These are phyloP conservation scores for Sporisorium exsertum DNA, from an alignment of 1,284 basidiomycete species.

Conservation along the genomic window DNA sequence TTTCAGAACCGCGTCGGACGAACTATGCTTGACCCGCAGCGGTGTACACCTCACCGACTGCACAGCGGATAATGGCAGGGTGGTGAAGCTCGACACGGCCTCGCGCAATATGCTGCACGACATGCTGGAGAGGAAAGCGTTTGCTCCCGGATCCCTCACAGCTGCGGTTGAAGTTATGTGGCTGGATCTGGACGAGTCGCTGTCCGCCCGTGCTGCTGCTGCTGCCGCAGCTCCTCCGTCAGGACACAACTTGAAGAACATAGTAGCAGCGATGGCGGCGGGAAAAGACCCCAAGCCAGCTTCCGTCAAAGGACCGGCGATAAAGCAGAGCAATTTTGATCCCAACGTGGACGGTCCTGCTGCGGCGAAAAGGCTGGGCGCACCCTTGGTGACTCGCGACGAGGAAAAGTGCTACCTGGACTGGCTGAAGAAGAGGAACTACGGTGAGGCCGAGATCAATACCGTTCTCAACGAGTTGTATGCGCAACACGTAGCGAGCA, in stretches of 20 bases:
- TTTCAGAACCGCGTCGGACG: constrained; percentile 22
- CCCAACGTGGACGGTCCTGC: constrained; percentile 1
- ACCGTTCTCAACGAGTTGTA: constrained; percentile 39
- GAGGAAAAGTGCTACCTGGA: constrained; percentile 12
- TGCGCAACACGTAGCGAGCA: constrained; percentile 15
- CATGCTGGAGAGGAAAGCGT: not conserved
- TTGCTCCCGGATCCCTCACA: not conserved
- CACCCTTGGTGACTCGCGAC: not conserved
- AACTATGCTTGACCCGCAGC: constrained; percentile 26
- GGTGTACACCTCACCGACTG: constrained; percentile 17
- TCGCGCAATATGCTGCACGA: not conserved
- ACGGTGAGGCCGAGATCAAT: not conserved
- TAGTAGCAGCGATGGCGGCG: not conserved
- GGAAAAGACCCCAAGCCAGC: not conserved
- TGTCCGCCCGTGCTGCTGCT: too few species aligned
- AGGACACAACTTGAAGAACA: not conserved
- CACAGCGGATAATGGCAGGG: not conserved
- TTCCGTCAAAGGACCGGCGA: not conserved
- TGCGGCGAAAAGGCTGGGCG: not conserved
- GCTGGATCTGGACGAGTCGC: not conserved
- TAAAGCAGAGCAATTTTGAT: constrained; percentile 1
- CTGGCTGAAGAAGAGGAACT: not conserved
- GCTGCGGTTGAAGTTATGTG: not conserved
- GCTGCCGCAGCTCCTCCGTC: too few species aligned
- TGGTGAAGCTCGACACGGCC: constrained; percentile 6